phyloP scores from a whole-genome alignment of 768 basidiomycete species.

The Naganishia vishniacii region DNA sequence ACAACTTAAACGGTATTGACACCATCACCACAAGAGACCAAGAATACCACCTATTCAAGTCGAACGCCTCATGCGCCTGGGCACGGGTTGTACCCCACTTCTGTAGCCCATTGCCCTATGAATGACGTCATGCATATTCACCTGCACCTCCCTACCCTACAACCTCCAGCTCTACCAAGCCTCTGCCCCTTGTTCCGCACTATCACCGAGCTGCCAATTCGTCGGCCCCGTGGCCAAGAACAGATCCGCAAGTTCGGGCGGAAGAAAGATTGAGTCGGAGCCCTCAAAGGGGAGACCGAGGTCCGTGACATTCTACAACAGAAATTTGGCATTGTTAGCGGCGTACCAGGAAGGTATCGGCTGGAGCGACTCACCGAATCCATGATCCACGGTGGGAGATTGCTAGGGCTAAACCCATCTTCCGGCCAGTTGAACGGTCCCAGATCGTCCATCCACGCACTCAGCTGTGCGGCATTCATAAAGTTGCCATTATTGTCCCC shows the following conservation, averaged over 20 bases:
- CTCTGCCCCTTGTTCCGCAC: conserved; percentile 43
- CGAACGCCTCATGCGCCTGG: too few species aligned
- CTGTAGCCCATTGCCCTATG: too few species aligned
- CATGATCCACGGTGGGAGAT: conserved; percentile 85
- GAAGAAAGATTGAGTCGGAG: conserved; percentile 79
- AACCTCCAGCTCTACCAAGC: too few species aligned
- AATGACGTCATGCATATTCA: too few species aligned
- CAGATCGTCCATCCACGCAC: conserved; percentile 69
- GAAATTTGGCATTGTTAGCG: too few species aligned
- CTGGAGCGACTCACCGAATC: conserved; percentile 63
- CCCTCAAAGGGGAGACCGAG: conserved; percentile 78
- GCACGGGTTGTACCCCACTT: too few species aligned
- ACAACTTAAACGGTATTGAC: too few species aligned
- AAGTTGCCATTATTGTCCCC: conserved; percentile 23
- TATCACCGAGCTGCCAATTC: conserved; percentile 41
- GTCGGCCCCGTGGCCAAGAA: conserved; percentile 39
- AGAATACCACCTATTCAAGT: too few species aligned
- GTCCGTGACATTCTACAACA: conserved; percentile 84
- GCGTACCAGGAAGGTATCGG: not conserved
- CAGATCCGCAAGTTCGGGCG: conserved; percentile 46
- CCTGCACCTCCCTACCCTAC: too few species aligned
- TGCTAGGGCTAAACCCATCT: conserved; percentile 64
- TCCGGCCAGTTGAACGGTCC: conserved; percentile 65
- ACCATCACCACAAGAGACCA: too few species aligned
- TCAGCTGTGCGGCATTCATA: conserved; percentile 17